Base-by-base conservation (phyloP, 73 alveolate genomes). In the Symbiodinium pilosum region DNA sequence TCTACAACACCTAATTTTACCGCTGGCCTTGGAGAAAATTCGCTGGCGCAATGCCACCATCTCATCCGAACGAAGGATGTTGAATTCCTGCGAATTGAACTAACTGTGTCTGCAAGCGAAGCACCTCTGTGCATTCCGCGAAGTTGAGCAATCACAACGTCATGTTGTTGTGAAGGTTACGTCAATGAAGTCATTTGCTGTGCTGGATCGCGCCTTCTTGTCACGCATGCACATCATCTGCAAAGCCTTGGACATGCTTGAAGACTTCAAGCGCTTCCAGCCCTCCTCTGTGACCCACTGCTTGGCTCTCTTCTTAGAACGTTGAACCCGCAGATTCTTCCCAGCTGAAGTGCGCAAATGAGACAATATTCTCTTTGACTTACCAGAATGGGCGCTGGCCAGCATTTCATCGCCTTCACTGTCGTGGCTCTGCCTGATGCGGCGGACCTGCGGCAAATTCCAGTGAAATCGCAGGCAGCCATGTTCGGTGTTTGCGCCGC, bases 131-230 rank as follows among this genome's bases (percentile, higher is more conserved):
- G n/a, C n/a, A n/a, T n/a, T n/a, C n/a, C n/a, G n/a, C n/a, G n/a
- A n/a, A n/a, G n/a, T n/a, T n/a, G n/a, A n/a, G n/a, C n/a, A n/a
- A n/a, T n/a, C n/a, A n/a, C n/a, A n/a, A n/a, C n/a, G n/a, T n/a
- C n/a, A n/a, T n/a, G n/a, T n/a, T n/a, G n/a, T n/a, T n/a, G n/a
- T n/a, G n/a, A n/a, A n/a, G n/a, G n/a, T n/a, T n/a, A n/a, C n/a
- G n/a, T n/a, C n/a, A n/a, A n/a, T n/a, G n/a, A n/a, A n/a, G n/a
- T n/a, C n/a, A n/a, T n/a, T n/a, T n/a, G n/a, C n/a, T n/a, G n/a
- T n/a, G n/a, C n/a, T n/a, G n/a, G n/a, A n/a, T n/a, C n/a, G n/a
- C 32, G 85, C 95, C 95, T 88, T 88, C 95, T 34, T 88, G 51
- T 88, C 95, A 20, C 75, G 73, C 38, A 59, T 77, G 11, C 87